Evolutionary conservation across 345 rosid genomes (phyloP), one percentile per base, ranked within the genome.

Genomic region (Sisymbrium irio): DNA sequence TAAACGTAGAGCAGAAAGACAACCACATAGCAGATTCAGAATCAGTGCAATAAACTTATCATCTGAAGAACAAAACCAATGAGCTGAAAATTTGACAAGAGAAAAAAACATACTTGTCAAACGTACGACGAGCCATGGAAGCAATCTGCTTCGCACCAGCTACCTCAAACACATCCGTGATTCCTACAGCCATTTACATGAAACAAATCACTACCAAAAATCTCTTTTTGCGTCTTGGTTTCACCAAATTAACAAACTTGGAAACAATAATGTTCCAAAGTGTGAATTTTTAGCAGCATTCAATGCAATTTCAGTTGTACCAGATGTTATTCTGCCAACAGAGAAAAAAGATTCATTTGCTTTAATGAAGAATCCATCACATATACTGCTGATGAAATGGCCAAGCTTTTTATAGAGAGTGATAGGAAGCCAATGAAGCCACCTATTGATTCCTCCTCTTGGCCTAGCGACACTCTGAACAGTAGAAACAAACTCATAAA

Each of bases 371-470:
- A 77, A 58, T 57, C 76, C 35, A 28, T 65, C 78, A 57, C 65
- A 83, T 25, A 91, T 22, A 73, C 45, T 72, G 33, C 77, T 80
- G 17, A 85, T 27, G 6, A 85, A 55, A 62, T 60, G 53, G 22
- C 73, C 72, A 32, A 87, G 30, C 28, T 68, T 83, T 60, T 85
- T 83, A 85, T 81, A 90, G 14, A 91, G n/a, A 35, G 85, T 85
- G 76, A 95, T 82, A 14, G 91, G 92, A 73, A 95, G 86, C 93
- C 95, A 94, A 20, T 82, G 87, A 67, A 94, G 83, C 92, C 88
- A 94, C 25, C 82, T 77, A 69, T 83, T 85, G 71, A 92, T 77
- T 68, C 97, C 92, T 36, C 91, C 87, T 78, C 89, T 85, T 30
- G 97, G 96, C 65, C 93, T 87, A 39, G 84, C 82, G 28, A 90